Evolutionary conservation across 441 rosid genomes (phyloP).

Genomic region (Syzygium syzygioides): DNA sequence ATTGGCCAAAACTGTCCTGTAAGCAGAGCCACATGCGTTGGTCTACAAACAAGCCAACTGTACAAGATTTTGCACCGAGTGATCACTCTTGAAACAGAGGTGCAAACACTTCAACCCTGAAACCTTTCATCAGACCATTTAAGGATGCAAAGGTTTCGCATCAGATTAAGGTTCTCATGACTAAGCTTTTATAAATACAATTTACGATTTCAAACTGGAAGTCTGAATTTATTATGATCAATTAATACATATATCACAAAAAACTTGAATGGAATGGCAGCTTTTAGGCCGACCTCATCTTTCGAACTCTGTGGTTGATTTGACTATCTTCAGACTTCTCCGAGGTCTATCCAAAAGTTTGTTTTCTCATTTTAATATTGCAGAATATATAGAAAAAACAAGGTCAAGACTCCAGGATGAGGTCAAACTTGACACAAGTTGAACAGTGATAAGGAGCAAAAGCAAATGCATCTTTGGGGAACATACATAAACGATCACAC

Average conservation of each 20-base stretch:
- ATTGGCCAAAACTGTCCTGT: background rate
- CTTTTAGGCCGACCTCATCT: background rate
- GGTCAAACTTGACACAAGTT: background rate
- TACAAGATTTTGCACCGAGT: background rate
- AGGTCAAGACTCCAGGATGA: background rate
- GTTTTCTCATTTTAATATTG: background rate
- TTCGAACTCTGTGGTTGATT: background rate
- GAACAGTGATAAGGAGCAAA: background rate
- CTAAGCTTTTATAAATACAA: background rate
- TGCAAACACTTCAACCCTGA: background rate
- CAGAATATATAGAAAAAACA: background rate
- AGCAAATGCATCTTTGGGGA: background rate
- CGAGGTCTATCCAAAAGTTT: background rate
- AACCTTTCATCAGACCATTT: background rate
- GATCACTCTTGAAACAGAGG: background rate
- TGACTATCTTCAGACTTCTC: background rate
- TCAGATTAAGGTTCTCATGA: background rate
- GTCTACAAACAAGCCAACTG: background rate
- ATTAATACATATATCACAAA: background rate
- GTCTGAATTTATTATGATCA: background rate
- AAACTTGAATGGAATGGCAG: background rate
- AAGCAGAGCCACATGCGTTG: background rate
- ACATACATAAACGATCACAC: slow-evolving; percentile 11
- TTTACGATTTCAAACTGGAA: background rate
- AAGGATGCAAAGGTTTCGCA: background rate